phyloP scores from a whole-genome alignment of 164 flowering plant species.

The Stephania yunnanensis region DNA sequence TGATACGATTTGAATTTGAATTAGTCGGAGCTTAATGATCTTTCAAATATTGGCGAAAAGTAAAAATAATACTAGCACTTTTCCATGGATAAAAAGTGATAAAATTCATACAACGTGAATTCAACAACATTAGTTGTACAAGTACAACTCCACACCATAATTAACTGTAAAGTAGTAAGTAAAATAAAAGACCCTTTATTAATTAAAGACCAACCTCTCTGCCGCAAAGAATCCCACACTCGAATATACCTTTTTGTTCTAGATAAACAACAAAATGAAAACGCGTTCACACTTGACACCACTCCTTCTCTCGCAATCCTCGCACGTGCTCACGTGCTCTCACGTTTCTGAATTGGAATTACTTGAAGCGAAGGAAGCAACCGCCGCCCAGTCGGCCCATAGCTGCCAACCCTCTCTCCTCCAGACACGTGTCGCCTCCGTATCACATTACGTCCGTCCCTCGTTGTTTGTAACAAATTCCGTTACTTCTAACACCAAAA shows the following conservation, averaged over 20 bases:
- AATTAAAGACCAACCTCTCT: too few relatives aligned
- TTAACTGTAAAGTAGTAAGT: not conserved
- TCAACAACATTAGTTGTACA: constrained; percentile 5
- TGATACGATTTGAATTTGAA: too few relatives aligned
- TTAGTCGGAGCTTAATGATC: not conserved
- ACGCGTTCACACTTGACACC: not conserved
- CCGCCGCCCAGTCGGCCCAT: constrained; percentile 21
- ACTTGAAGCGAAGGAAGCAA: constrained; percentile 16
- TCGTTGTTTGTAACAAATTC: not conserved
- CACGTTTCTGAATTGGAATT: constrained; percentile 9
- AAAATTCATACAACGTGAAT: not conserved
- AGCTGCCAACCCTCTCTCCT: constrained; percentile 18
- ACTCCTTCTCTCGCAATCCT: not conserved
- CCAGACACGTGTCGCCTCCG: constrained; percentile 22
- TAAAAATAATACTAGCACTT: too few relatives aligned
- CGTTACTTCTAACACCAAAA: not conserved
- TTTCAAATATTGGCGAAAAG: not conserved
- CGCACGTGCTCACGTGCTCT: constrained; percentile 22
- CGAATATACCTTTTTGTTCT: not conserved
- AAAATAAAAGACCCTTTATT: not conserved
- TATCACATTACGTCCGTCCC: constrained; percentile 8
- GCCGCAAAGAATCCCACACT: not conserved
- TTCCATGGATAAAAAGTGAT: too few relatives aligned
- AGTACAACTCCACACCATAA: constrained; percentile 10
- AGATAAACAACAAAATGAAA: not conserved